A percentile compares a stretch with the other conserved stretches of the same genome.
Evolutionary conservation across 1,284 basidiomycete species (phyloP).

Genomic region (Cystobasidium pallidum): DNA sequence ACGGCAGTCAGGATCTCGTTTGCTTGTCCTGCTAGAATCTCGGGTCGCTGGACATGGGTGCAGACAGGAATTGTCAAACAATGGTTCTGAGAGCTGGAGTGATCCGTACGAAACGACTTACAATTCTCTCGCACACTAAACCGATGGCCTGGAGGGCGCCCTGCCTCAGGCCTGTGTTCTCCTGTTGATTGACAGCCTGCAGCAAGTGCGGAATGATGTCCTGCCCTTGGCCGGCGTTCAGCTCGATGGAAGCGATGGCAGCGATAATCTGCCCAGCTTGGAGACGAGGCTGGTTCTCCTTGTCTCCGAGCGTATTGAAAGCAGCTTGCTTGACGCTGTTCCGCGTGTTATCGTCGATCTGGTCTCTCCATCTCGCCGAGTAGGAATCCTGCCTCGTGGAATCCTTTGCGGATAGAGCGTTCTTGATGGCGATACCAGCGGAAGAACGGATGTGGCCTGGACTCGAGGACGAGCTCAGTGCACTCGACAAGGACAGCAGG

Average conservation of each 20-base stretch:
- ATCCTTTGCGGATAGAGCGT: slow-evolving; percentile 86
- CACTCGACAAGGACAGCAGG: slow-evolving; percentile 81
- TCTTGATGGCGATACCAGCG: slow-evolving; percentile 95
- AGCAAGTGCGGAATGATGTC: slow-evolving; percentile 87
- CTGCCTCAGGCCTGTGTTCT: slow-evolving; percentile 78
- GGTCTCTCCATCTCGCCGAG: slow-evolving; percentile 76
- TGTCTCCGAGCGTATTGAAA: slow-evolving; percentile 78
- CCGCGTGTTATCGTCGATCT: slow-evolving; percentile 69
- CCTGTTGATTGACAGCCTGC: slow-evolving; percentile 67
- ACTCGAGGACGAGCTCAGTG: slow-evolving; percentile 71
- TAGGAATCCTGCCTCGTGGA: slow-evolving; percentile 73
- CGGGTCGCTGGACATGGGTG: slow-evolving; percentile 70
- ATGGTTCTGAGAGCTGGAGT: not conserved
- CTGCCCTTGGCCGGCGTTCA: slow-evolving; percentile 84
- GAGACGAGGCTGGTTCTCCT: slow-evolving; percentile 72
- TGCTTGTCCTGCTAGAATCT: slow-evolving; percentile 82
- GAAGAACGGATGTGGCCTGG: slow-evolving; percentile 84
- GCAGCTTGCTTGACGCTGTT: slow-evolving; percentile 85
- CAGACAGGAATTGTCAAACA: not conserved
- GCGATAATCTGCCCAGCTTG: slow-evolving; percentile 92
- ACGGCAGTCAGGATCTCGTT: slow-evolving; percentile 99
- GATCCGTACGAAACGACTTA: slow-evolving; percentile 62
- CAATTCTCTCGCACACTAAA: slow-evolving; percentile 94
- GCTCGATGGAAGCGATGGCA: slow-evolving; percentile 89
- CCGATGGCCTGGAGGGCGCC: slow-evolving; percentile 93